Evolutionary conservation across 2,329 filamentous ascomycete genomes (phyloP).

Genomic region (Microsporum canis): DNA sequence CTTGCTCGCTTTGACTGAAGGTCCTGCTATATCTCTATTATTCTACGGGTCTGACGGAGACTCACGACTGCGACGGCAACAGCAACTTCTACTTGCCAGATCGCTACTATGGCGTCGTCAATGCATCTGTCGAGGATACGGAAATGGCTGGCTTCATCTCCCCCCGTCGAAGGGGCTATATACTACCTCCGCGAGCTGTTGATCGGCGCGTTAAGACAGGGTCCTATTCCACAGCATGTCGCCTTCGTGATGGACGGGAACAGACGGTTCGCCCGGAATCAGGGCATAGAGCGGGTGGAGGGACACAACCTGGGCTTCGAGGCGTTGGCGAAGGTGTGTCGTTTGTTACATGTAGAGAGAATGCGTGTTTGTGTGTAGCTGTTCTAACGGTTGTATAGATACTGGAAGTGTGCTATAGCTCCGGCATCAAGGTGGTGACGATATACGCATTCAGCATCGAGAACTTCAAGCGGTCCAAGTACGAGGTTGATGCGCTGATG

Average conservation of each 20-base stretch:
- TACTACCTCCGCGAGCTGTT: conserved; percentile 68
- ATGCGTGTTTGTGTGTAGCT: background rate
- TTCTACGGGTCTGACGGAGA: no score
- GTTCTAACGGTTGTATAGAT: conserved; percentile 43
- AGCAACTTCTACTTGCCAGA: background rate
- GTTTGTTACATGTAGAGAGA: background rate
- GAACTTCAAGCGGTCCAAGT: conserved; percentile 94
- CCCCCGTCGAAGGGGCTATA: conserved; percentile 83
- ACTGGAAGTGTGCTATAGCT: conserved; percentile 96
- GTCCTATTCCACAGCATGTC: conserved; percentile 84
- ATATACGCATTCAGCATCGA: conserved; percentile 99
- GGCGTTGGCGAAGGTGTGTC: conserved; percentile 65
- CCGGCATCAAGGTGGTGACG: conserved; percentile 89
- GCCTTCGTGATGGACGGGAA: conserved; percentile 99
- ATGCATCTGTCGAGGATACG: conserved; percentile 51
- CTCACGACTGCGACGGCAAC: no score
- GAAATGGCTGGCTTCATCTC: conserved; percentile 74
- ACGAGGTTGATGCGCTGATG: conserved; percentile 95
- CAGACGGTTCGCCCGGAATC: conserved; percentile 75
- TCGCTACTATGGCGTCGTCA: conserved; percentile 34
- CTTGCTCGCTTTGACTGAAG: no score
- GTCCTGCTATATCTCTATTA: no score
- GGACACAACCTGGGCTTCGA: conserved; percentile 95
- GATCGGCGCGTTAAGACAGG: conserved; percentile 79
- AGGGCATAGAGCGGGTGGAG: conserved; percentile 92